These are phyloP conservation scores for Royoungia palumana DNA, from an alignment of 768 basidiomycete species.

Conservation along the genomic window DNA sequence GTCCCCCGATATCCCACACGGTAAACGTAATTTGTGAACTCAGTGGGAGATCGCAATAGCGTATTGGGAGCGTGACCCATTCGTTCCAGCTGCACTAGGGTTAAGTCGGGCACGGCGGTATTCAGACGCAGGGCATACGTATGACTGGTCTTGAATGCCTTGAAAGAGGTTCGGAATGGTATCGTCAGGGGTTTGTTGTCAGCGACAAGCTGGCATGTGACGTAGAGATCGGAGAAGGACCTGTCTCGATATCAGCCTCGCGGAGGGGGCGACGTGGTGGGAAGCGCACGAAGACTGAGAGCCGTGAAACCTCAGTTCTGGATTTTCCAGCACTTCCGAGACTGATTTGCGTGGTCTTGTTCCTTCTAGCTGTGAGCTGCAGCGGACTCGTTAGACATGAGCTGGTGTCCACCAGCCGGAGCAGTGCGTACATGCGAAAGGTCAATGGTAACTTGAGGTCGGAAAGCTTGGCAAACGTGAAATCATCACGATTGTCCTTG, in stretches of 20 bases:
- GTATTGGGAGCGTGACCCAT: slow-evolving; percentile 87
- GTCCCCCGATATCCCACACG: slow-evolving; percentile 91
- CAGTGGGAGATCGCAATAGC: slow-evolving; percentile 89
- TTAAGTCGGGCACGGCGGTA: background rate
- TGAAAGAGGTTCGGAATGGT: slow-evolving; percentile 88
- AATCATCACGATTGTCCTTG: slow-evolving; percentile 76
- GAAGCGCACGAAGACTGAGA: slow-evolving; percentile 64
- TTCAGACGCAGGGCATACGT: slow-evolving; percentile 45
- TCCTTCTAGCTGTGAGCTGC: slow-evolving; percentile 84
- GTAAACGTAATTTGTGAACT: slow-evolving; percentile 90
- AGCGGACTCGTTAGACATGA: background rate
- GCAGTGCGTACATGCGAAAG: slow-evolving; percentile 64
- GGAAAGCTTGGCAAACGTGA: slow-evolving; percentile 88
- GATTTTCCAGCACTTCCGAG: slow-evolving; percentile 79
- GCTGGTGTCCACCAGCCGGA: background rate
- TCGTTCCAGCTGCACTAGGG: slow-evolving; percentile 79
- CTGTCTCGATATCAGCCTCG: slow-evolving; percentile 43
- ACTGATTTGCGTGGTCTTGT: slow-evolving; percentile 65
- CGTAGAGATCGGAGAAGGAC: slow-evolving; percentile 87
- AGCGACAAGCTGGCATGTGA: slow-evolving; percentile 87
- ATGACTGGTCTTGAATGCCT: slow-evolving; percentile 82
- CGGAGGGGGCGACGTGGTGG: slow-evolving; percentile 5
- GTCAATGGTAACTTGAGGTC: slow-evolving; percentile 87
- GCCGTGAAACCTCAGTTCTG: slow-evolving; percentile 80
- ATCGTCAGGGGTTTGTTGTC: slow-evolving; percentile 93